These are phyloP conservation scores for Lichina pygmaea DNA, from an alignment of 495 filamentous ascomycete genomes.

Conservation along the genomic window DNA sequence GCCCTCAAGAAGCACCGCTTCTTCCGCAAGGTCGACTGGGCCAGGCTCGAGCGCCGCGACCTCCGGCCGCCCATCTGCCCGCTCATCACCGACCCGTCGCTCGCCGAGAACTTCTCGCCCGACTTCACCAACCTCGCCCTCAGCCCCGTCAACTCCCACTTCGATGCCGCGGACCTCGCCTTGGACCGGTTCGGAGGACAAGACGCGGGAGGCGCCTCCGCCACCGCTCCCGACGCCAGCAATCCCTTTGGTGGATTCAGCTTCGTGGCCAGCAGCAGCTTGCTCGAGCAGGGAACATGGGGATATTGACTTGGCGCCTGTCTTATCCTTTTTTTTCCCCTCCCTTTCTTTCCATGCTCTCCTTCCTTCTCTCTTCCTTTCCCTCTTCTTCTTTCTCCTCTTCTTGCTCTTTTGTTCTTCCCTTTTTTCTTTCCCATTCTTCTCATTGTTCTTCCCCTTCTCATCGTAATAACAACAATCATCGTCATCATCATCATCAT, in stretches of 20 bases:
- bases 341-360: background rate
- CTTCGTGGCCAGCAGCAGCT: conserved; percentile 69
- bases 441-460: no score
- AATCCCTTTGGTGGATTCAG: conserved; percentile 88
- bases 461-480: no score
- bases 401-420: no score
- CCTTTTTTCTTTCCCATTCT: no score
- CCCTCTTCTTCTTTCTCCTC: no score
- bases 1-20: conserved; percentile 85
- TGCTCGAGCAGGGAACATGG: conserved; percentile 23
- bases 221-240: conserved; percentile 13
- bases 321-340: background rate
- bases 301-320: background rate
- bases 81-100: conserved; percentile 74
- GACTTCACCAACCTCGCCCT: conserved; percentile 72
- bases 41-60: conserved; percentile 47
- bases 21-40: conserved; percentile 92
- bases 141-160: conserved; percentile 25
- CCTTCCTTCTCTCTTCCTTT: no score
- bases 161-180: conserved; percentile 3
- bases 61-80: conserved; percentile 69
- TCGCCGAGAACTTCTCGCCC: conserved; percentile 77
- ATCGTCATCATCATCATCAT: no score
- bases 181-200: conserved; percentile 7
- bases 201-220: background rate